These are phyloP conservation scores for Lachnellula cervina DNA, from an alignment of 2,329 filamentous ascomycete species.

Conservation along the genomic window DNA sequence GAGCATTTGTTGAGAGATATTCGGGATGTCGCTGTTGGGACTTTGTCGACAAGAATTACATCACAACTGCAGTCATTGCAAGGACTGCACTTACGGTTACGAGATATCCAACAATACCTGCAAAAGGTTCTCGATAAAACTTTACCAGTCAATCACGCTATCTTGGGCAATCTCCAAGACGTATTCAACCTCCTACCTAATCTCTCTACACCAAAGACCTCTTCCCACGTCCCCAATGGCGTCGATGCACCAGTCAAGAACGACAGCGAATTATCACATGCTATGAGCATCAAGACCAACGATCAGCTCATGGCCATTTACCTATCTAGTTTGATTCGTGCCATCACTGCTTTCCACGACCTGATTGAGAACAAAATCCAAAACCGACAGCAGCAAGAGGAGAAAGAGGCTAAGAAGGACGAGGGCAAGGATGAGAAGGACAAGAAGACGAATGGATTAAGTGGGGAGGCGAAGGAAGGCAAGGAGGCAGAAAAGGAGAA, in stretches of 20 bases:
- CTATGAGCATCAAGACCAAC: conserved; percentile 99
- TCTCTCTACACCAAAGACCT: conserved; percentile 74
- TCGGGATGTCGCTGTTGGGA: conserved; percentile 94
- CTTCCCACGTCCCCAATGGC: conserved; percentile 47
- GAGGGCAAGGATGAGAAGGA: conserved; percentile 57
- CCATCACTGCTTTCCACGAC: conserved; percentile 98
- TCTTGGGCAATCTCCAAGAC: conserved; percentile 96
- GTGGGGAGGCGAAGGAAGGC: conserved; percentile 46
- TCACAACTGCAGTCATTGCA: conserved; percentile 97
- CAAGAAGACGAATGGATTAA: conserved; percentile 55
- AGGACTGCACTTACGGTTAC: conserved; percentile 87
- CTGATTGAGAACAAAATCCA: conserved; percentile 99
- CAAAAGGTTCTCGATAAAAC: conserved; percentile 93
- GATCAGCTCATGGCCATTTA: conserved; percentile 99
- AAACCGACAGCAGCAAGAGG: conserved; percentile 94
- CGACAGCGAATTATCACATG: conserved; percentile 84
- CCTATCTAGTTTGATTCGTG: conserved; percentile 90
- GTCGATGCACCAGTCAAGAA: conserved; percentile 43
- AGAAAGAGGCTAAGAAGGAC: conserved; percentile 79
- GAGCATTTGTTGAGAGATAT: conserved; percentile 98
- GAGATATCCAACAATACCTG: conserved; percentile 92
- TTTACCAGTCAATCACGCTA: conserved; percentile 93
- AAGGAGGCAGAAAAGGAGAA: conserved; percentile 48
- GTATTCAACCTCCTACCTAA: conserved; percentile 98
- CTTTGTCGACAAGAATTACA: conserved; percentile 91